Evolutionary conservation across 306 rosid genomes (phyloP), one percentile per base, ranked within the genome.

Genomic region (Citrullus amarus): DNA sequence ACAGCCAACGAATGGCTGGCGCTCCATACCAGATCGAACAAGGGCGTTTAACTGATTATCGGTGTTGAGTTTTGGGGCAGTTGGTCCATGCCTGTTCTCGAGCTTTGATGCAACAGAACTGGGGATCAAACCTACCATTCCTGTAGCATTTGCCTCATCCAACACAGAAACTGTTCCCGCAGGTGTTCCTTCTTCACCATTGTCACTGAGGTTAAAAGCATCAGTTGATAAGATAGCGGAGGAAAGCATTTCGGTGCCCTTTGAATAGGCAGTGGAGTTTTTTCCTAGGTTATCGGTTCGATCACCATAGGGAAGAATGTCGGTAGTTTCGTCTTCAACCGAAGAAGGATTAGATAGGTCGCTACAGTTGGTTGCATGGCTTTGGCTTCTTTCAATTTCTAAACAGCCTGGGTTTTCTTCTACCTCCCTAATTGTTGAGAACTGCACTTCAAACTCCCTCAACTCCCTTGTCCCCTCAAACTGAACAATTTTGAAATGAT

Each of bases 331-430:
- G 81, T 95, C 97, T 84, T 92, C 98, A 69, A 92, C 91, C 3
- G 98, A 95, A 34, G 96, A 95, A 12, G 98, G 98, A 89, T 92
- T 91, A 59, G 98, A 92, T 82, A 95, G 97, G 89, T 90, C 88
- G 78, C 98, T 95, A 43, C 88, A 89, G 88, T 90, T 95, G 78
- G 97, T 95, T 70, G 88, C 89, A 3, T 93, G 98, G 68, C 98
- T 95, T 83, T 90, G 96, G 85, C 96, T 90, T 89, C 95, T 86
- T 75, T 93, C 97, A 28, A 87, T 83, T 55, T 88, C 86, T 22
- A 72, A 50, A 57, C 77, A 50, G 43, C 81, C 90, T 3, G 87
- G 92, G 53, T 76, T 87, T 69, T 91, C 98, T 44, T 92, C 90
- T 20, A 84, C 86, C 6, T 75, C 84, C 61, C 83, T 84, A 85